Base-by-base conservation (phyloP, 164 flowering plant species). In the Liquidambar formosana region DNA sequence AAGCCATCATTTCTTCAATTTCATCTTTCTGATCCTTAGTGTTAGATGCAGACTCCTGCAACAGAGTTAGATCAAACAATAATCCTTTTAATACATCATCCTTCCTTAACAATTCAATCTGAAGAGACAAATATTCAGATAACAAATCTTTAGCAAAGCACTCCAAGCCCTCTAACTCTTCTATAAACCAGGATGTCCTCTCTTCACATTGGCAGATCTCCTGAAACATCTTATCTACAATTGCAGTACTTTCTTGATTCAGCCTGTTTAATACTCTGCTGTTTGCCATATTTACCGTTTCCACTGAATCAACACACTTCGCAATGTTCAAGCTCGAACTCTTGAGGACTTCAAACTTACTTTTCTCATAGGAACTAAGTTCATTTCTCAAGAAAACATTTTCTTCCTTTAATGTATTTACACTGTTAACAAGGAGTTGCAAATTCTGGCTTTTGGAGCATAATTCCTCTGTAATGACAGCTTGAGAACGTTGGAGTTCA, bases 11-110 rank as follows among this genome's bases (percentile, higher is more conserved):
- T 75, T 86, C 80, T 76, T 84, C 85, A 57, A 83, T 68, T 69
- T 88, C 90, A 76, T 91, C 93, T 71, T 86, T 84, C 70, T 83
- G 84, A 67, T 91, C 93, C 77, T 83, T 87, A 14, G 68, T 80
- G 57, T 76, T 81, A 18, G 95, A 87, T 26, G 97, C 83, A 51
- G 96, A 83, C 73, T 93, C 99, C 75, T 95, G 97, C 79, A 95
- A 78, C 74, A 90, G 72, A 46, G 89, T 88, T 67, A 95, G 73
- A 76, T 95, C 99, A 86, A 89, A 92, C 63, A 65, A 69, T 65
- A 92, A 66, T 46, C 97, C 99, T 68, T 86, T 74, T 59, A 89
- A 47, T 56, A 93, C 73, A 8, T 86, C 94, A 67, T 91, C 96
- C 79, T 93, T 95, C 77, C 96, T 81, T 4, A 52, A 62, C 71